phyloP scores from a whole-genome alignment of 202 grass and related monocot genomes.

The Carex arenaria region DNA sequence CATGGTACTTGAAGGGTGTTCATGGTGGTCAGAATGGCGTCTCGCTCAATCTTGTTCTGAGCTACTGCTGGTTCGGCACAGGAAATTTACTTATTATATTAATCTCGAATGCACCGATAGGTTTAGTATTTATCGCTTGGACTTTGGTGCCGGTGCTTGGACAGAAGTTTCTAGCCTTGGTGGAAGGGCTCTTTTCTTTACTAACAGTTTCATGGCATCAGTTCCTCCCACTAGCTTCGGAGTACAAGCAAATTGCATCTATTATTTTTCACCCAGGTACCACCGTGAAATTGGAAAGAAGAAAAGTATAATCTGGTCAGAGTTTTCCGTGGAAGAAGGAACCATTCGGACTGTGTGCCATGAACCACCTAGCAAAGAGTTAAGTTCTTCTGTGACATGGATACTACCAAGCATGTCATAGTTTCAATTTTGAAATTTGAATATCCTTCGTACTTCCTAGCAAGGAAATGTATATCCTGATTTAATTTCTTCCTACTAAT shows the following conservation, averaged over 20 bases:
- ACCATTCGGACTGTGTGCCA: neutral
- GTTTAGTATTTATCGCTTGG: conserved; percentile 41
- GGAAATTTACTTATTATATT: neutral
- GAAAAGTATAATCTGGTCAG: neutral
- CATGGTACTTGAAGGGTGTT: too few species aligned
- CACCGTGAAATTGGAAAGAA: neutral
- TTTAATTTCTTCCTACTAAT: neutral
- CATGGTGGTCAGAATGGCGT: neutral
- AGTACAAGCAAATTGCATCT: neutral
- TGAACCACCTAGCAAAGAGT: neutral
- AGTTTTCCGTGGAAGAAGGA: neutral
- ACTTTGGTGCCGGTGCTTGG: conserved; percentile 34
- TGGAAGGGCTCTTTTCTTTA: neutral
- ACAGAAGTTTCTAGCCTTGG: neutral
- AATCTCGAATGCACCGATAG: neutral
- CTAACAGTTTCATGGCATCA: neutral
- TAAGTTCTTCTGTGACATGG: neutral
- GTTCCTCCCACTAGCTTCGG: neutral
- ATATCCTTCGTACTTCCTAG: too few species aligned
- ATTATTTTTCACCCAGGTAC: neutral
- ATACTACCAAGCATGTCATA: neutral
- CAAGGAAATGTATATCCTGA: neutral
- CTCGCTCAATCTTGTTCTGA: neutral
- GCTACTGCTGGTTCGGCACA: neutral
- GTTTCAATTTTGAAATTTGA: neutral